A percentile compares a stretch with the other conserved stretches of the same genome.
Conservation (phyloP, 2,329 filamentous ascomycete species). For the Dothistroma septosporum region DNA sequence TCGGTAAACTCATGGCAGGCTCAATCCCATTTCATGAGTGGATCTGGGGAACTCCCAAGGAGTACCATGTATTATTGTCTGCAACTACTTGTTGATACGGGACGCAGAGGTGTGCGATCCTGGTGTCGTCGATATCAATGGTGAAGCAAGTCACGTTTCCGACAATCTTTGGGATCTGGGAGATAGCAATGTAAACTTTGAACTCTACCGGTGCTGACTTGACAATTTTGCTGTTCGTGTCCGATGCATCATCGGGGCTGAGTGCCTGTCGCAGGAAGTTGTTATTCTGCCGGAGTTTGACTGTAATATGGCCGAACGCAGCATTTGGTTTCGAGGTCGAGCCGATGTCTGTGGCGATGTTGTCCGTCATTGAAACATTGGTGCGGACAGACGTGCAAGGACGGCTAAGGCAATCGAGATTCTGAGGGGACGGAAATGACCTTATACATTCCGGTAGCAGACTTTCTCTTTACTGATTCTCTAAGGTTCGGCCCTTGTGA, state of each 20-base stretch:
- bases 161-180: neutral
- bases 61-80: neutral
- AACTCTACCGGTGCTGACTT: neutral
- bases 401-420: too few relatives aligned
- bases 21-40: neutral
- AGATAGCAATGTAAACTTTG: neutral
- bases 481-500: too few relatives aligned
- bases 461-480: too few relatives aligned
- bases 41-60: neutral
- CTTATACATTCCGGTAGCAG: too few relatives aligned
- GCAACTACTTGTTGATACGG: neutral
- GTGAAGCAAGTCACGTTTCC: neutral
- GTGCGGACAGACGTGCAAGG: neutral
- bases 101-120: neutral
- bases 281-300: neutral
- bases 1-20: neutral
- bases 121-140: neutral
- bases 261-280: neutral
- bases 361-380: neutral
- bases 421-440: too few relatives aligned
- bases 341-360: neutral
- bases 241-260: neutral
- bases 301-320: neutral
- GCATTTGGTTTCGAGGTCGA: neutral
- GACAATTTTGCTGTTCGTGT: neutral